Evolutionary conservation across 225 moss, liverwort and hornwort genomes (phyloP).

Genomic region (Climacium dendroides): DNA sequence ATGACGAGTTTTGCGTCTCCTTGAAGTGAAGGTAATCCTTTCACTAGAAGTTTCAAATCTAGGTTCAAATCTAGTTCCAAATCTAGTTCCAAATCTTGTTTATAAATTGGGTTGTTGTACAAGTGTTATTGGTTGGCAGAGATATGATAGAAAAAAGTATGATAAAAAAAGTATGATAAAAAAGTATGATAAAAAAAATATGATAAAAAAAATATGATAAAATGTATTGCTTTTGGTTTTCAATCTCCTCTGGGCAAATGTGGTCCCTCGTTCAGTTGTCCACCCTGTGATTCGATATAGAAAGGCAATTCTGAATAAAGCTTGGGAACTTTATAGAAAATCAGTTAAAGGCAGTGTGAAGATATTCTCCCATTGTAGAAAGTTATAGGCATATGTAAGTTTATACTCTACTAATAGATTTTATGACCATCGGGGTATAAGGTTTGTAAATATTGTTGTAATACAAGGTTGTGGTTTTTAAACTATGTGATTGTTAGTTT

Average conservation of each 20-base stretch:
- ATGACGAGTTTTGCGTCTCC: neutral
- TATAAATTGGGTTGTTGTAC: neutral
- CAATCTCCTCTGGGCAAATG: neutral
- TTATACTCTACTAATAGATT: neutral
- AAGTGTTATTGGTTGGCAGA: too few species aligned
- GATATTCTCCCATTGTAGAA: neutral
- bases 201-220: too few species aligned
- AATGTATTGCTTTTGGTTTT: neutral
- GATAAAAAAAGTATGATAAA: too few species aligned
- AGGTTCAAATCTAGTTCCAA: neutral
- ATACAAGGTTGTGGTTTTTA: neutral
- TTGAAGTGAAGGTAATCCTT: neutral
- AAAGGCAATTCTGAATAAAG: neutral
- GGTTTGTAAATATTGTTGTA: neutral
- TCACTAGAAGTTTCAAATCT: neutral
- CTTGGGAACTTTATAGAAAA: neutral
- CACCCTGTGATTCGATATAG: too few species aligned
- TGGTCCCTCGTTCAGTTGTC: rapidly evolving
- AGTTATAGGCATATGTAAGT: neutral
- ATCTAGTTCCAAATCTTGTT: neutral
- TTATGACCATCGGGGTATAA: neutral
- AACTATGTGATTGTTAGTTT: neutral
- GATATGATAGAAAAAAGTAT: too few species aligned
- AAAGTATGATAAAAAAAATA: too few species aligned
- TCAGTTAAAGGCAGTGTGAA: neutral